phyloP scores from a whole-genome alignment of 768 basidiomycete species.

The Boletus rufocinnamomeus region DNA sequence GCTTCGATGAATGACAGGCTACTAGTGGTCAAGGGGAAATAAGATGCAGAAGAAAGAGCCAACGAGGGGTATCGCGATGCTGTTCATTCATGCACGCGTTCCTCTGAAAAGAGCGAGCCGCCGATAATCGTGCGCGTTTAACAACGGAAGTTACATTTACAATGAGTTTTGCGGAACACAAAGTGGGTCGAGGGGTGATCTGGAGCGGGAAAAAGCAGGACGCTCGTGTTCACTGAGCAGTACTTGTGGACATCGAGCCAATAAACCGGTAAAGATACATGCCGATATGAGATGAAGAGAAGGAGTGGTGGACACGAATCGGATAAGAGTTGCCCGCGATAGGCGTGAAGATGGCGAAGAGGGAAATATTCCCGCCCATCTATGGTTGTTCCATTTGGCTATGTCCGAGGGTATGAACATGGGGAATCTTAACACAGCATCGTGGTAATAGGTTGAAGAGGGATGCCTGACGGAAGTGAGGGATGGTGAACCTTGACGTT shows the following conservation, averaged over 20 bases:
- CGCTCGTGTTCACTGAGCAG: too few relatives aligned
- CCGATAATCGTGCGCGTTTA: not conserved
- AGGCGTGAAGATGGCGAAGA: not conserved
- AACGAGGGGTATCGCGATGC: not conserved
- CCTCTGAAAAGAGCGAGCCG: not conserved
- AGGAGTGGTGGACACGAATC: not conserved
- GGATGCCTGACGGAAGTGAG: not conserved
- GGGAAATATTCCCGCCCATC: not conserved
- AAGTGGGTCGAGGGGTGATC: not conserved
- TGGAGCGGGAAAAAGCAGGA: not conserved
- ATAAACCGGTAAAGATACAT: not conserved
- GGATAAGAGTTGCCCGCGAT: not conserved
- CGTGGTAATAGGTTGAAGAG: not conserved
- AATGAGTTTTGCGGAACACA: too few relatives aligned
- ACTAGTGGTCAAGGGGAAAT: too few relatives aligned
- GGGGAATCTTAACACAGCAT: not conserved
- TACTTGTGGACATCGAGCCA: not conserved
- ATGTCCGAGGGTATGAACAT: not conserved
- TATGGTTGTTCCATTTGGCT: not conserved
- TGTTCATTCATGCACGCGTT: not conserved
- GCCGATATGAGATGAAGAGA: not conserved
- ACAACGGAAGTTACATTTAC: too few relatives aligned
- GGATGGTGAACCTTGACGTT: not conserved
- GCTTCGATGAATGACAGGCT: not conserved
- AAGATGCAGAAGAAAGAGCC: not conserved